Evolutionary conservation across 768 basidiomycete species (phyloP), one percentile per base, ranked within the genome.

Genomic region (Leccinum disarticulatum): DNA sequence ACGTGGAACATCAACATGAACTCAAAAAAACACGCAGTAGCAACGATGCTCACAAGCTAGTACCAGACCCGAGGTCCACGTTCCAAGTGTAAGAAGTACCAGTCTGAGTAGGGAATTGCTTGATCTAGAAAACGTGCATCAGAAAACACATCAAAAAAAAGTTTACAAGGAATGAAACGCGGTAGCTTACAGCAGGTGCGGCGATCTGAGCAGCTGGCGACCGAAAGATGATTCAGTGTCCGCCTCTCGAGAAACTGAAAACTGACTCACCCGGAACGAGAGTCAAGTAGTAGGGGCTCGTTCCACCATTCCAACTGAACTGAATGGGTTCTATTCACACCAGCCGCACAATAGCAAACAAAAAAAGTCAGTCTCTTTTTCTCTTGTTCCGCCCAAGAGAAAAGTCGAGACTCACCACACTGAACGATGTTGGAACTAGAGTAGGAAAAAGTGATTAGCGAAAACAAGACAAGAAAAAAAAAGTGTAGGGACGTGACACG

Each of bases 231-330:
- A 28, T 53, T 30, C n/a, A 33, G 52, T 6, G 11, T 36, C 22
- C 25, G 15, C 4, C 1, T 25, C 25, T 25, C 25, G 3, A 48
- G 10, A 10, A 14, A 36, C 27, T 6, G 3, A 0, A 0, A 1
- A 0, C 0, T 6, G 10, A 63, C 81, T 33, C 62, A 89, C 88
- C 85, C 52, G 88, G 89, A 43, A 88, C 64, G 54, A 88, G 63
- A 10, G 82, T 76, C 53, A 90, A 57, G 70, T 76, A 91, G 73
- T 81, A 91, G 1, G 89, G 88, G 0, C 76, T 25, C 0, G 57
- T 52, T 33, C 87, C 87, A 4, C 76, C 82, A 28, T 58, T 38
- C 85, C 86, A 91, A 3, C 67, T 68, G 35, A 91, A 43, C 63
- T 80, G 68, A 19, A 81, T 75, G 9, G 90, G 90, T 63, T 90